These are phyloP conservation scores for Suillus subaureus DNA, from an alignment of 768 basidiomycete species.

Conservation along the genomic window DNA sequence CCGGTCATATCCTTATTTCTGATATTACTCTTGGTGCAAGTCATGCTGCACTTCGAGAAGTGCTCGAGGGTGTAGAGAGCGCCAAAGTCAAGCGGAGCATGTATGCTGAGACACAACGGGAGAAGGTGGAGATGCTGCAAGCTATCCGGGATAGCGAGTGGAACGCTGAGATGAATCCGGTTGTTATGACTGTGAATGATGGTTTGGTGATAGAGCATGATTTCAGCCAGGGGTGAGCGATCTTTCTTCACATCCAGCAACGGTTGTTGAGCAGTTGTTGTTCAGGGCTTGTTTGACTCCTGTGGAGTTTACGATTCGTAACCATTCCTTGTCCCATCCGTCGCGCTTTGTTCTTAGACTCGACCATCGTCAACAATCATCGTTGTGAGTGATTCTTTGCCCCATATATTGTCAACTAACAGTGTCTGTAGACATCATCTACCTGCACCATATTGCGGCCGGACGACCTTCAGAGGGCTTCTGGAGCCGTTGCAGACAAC, in stretches of 20 bases:
- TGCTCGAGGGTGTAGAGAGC: constrained; percentile 60
- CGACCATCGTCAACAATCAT: constrained; percentile 23
- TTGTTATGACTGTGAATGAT: constrained; percentile 54
- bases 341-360: constrained; percentile 62
- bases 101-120: constrained; percentile 87
- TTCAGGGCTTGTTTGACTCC: constrained; percentile 57
- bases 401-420: constrained; percentile 13
- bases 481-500: constrained; percentile 52
- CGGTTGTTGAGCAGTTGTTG: constrained; percentile 12
- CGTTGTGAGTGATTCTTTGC: constrained; percentile 21
- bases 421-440: constrained; percentile 39
- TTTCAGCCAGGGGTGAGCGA: constrained; percentile 69
- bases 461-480: constrained; percentile 63
- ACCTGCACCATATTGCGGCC: constrained; percentile 62
- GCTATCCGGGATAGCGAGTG: constrained; percentile 72
- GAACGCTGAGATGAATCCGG: constrained; percentile 79
- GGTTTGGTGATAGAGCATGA: constrained; percentile 54
- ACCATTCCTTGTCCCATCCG: constrained; percentile 68
- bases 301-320: constrained; percentile 61
- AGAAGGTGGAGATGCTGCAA: constrained; percentile 66
- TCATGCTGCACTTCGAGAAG: constrained; percentile 63
- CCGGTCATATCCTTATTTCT: constrained; percentile 61
- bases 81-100: constrained; percentile 78
- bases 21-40: constrained; percentile 67
- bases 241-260: background rate